Evolutionary conservation across 2,329 filamentous ascomycete species (phyloP), one percentile per base, ranked within the genome.

Genomic region (Epichloe gansuensis): DNA sequence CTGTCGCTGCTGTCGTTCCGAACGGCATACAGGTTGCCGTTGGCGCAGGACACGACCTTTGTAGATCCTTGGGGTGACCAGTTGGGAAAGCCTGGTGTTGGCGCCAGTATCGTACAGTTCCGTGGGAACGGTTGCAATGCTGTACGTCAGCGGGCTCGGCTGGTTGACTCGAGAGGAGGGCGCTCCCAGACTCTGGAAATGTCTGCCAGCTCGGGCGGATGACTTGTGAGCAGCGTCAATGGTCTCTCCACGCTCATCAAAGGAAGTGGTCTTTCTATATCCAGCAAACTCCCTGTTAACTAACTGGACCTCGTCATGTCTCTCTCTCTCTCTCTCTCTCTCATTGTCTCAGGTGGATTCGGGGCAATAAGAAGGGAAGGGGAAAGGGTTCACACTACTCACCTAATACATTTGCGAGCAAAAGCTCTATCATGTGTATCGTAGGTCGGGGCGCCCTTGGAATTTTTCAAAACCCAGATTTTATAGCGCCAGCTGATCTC

Each of bases 21-120:
- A 15, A 61, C 58, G 21, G 58, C 60, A 53, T 68, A 67, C n/a
- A 67, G n/a, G 56, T 67, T 68, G 52, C 64, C 64, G 54, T 67
- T 61, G 55, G 55, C 57, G 62, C 65, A 69, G 3, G 62, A 60
- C n/a, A 63, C 49, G 34, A 69, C 42, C 50, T 61, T 60, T 53
- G 54, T 57, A 12, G 52, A 56, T 15, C 38, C 51, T 6, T 21
- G 28, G 4, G 50, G 60, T 59, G 21, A 62, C 48, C 5, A 65
- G 55, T 0, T 59, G 55, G 4, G 57, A 54, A 47, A 58, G 60
- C 25, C 58, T 57, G 46, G 57, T 60, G 43, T 56, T 56, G 48
- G 56, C 38, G 21, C 51, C 55, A 21, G 55, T 45, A 51, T 58
- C 59, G 56, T 59, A 64, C 5, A 57, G 47, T 11, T 38, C n/a